Evolutionary conservation across 1,284 basidiomycete genomes (phyloP).

Genomic region (Sanghuangporus baumii): DNA sequence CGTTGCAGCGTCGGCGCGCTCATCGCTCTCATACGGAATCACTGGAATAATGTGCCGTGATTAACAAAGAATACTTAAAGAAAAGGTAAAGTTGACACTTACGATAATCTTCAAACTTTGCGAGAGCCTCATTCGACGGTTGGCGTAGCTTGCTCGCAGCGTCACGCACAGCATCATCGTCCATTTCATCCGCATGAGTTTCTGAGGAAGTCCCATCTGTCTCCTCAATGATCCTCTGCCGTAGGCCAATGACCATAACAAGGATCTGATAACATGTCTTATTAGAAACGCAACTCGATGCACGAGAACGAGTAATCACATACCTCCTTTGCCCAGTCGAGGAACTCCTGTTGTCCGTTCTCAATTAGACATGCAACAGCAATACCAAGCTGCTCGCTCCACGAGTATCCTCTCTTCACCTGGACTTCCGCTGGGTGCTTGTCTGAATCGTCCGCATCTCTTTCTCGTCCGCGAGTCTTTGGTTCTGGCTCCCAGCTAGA

Average conservation of each 20-base stretch:
- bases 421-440: slow-evolving; percentile 63
- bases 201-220: slow-evolving; percentile 47
- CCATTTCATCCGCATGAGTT: slow-evolving; percentile 34
- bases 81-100: slow-evolving; percentile 27
- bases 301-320: slow-evolving; percentile 22
- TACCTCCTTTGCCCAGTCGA: slow-evolving; percentile 80
- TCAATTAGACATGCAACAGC: slow-evolving; percentile 73
- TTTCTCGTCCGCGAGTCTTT: slow-evolving; percentile 34
- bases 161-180: slow-evolving; percentile 39
- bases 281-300: slow-evolving; percentile 1
- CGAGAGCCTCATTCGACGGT: slow-evolving; percentile 66
- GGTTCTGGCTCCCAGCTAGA: slow-evolving; percentile 76
- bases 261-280: slow-evolving; percentile 48
- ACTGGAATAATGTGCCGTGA: slow-evolving; percentile 36
- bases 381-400: slow-evolving; percentile 87
- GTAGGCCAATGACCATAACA: slow-evolving; percentile 55
- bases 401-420: slow-evolving; percentile 84
- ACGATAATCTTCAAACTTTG: slow-evolving; percentile 76
- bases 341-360: slow-evolving; percentile 52
- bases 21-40: slow-evolving; percentile 68
- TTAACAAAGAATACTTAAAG: slow-evolving; percentile 4
- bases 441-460: slow-evolving; percentile 36
- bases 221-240: slow-evolving; percentile 66
- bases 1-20: slow-evolving; percentile 69
- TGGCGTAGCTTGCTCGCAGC: slow-evolving; percentile 32